Conservation (phyloP, 2,329 filamentous ascomycete species). For the Aschersonia sp. region DNA sequence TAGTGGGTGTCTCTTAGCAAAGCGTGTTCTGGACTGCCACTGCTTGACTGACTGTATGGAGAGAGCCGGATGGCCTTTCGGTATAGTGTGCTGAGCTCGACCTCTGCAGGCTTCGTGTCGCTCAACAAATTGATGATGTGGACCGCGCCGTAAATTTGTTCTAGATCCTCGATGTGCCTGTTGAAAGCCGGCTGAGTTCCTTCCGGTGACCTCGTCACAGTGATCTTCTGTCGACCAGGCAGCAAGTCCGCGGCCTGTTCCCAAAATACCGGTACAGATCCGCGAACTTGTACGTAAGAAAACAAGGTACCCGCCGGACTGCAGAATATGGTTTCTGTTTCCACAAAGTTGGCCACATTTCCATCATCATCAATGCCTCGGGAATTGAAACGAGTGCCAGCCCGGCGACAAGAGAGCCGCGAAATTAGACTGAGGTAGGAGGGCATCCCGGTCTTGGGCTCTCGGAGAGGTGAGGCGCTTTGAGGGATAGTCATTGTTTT, state of each 20-base stretch:
- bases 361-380: slow-evolving; percentile 95
- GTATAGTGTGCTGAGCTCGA: slow-evolving; percentile 70
- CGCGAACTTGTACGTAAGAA: slow-evolving; percentile 85
- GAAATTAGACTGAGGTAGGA: slow-evolving; percentile 84
- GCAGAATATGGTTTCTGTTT: slow-evolving; percentile 90
- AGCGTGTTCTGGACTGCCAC: slow-evolving; percentile 49
- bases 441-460: slow-evolving; percentile 54
- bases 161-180: slow-evolving; percentile 83
- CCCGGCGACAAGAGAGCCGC: slow-evolving; percentile 75
- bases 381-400: slow-evolving; percentile 93
- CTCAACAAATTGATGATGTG: slow-evolving; percentile 94
- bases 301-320: slow-evolving; percentile 66
- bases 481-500: slow-evolving; percentile 75
- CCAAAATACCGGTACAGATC: slow-evolving; percentile 94
- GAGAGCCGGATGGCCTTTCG: slow-evolving; percentile 63
- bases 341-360: slow-evolving; percentile 97
- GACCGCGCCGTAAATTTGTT: slow-evolving; percentile 74
- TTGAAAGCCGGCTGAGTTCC: slow-evolving; percentile 91
- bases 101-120: slow-evolving; percentile 72
- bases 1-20: slow-evolving; percentile 75
- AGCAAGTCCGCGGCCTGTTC: slow-evolving; percentile 81
- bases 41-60: slow-evolving; percentile 47
- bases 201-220: slow-evolving; percentile 73
- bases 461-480: slow-evolving; percentile 54
- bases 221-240: slow-evolving; percentile 89